A percentile compares a stretch with the other conserved stretches of the same genome.
Conservation (phyloP, 2,329 filamentous ascomycete species). For the Alternaria angustiovoidea region DNA sequence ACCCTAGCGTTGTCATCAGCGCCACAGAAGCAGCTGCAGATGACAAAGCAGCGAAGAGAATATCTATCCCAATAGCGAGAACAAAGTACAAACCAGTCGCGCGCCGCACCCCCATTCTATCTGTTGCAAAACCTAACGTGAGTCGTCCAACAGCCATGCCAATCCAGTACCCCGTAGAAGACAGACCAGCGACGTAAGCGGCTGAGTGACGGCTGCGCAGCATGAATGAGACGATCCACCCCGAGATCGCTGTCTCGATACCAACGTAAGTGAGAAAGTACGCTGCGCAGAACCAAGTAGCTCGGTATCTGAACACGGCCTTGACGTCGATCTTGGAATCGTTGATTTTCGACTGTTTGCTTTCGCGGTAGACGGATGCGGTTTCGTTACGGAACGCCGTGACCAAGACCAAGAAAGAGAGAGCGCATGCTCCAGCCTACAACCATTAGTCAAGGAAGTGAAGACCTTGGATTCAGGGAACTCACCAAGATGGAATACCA, state of each 20-base stretch:
- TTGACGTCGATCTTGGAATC: constrained; percentile 14
- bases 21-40: constrained; percentile 37
- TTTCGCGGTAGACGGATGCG: constrained; percentile 41
- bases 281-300: constrained; percentile 53
- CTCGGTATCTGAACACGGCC: constrained; percentile 44
- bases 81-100: constrained; percentile 38
- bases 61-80: constrained; percentile 27
- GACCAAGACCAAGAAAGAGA: constrained; percentile 36
- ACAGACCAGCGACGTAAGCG: constrained; percentile 50
- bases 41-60: constrained; percentile 29
- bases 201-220: constrained; percentile 50
- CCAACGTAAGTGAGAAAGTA: constrained; percentile 58
- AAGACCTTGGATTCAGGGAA: not conserved
- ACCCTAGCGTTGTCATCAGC: constrained; percentile 48
- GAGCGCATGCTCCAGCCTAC: constrained; percentile 12
- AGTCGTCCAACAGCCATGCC: constrained; percentile 56
- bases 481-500: constrained; percentile 55
- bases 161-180: constrained; percentile 56
- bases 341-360: constrained; percentile 24
- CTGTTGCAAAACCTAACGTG: constrained; percentile 35
- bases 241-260: constrained; percentile 56
- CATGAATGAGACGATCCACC: constrained; percentile 60
- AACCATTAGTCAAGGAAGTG: not conserved
- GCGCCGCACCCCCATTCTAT: constrained; percentile 37
- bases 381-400: constrained; percentile 52